Conservation (phyloP, 768 basidiomycete genomes). For the Leccinum broughii region DNA sequence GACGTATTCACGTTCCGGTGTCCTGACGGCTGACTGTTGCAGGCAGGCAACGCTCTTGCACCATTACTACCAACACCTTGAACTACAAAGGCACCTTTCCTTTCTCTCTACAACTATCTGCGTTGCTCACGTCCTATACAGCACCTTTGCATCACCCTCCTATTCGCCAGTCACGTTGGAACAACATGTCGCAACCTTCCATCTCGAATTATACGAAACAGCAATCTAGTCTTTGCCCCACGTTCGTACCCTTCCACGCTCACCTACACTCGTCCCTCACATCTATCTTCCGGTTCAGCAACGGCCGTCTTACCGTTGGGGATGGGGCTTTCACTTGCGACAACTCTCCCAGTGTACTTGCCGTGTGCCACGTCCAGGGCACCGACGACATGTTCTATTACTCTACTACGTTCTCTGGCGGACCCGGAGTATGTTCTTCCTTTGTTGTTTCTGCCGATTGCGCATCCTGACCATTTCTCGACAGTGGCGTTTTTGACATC, state of each 20-base stretch:
- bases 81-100: constrained; percentile 8
- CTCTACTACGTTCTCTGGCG: constrained; percentile 92
- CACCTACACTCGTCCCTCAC: constrained; percentile 15
- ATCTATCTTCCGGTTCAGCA: constrained; percentile 48
- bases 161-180: constrained; percentile 69
- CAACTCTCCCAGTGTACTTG: constrained; percentile 77
- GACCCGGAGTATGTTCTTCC: constrained; percentile 71
- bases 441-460: neutral
- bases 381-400: constrained; percentile 84
- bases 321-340: constrained; percentile 90
- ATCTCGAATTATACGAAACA: constrained; percentile 72
- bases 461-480: constrained; percentile 4
- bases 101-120: neutral
- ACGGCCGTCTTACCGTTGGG: constrained; percentile 95
- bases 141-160: constrained; percentile 5
- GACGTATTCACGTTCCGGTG: constrained; percentile 1
- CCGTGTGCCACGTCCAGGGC: constrained; percentile 84
- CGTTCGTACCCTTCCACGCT: constrained; percentile 48
- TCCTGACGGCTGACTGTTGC: neutral
- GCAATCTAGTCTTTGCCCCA: constrained; percentile 94
- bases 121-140: constrained; percentile 2
- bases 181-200: constrained; percentile 73
- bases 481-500: constrained; percentile 95
- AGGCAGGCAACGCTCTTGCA: constrained; percentile 13
- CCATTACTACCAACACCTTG: constrained; percentile 12